Conservation (phyloP, 129 eudicot species). For the Tagetes erecta region DNA sequence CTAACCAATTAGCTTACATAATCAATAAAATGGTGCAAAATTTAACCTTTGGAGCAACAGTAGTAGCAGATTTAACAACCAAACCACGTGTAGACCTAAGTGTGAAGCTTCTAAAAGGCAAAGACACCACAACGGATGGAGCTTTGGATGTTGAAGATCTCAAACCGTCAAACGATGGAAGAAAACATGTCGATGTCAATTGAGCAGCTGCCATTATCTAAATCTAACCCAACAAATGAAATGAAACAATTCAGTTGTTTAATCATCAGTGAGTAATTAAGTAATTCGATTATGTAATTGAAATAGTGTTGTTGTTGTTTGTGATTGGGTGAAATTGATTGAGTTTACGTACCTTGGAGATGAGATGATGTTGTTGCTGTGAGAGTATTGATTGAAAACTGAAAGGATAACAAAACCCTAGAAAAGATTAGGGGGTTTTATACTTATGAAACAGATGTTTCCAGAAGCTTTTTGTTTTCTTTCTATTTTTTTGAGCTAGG, state of each 20-base stretch:
- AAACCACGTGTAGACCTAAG: conserved; percentile 56
- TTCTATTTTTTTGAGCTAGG: background rate
- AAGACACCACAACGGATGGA: conserved; percentile 44
- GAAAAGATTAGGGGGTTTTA: conserved; percentile 9
- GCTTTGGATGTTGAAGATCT: conserved; percentile 47
- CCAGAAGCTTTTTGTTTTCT: conserved; percentile 2
- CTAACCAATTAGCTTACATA: background rate
- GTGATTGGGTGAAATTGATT: conserved; percentile 2
- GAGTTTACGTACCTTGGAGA: conserved; percentile 15
- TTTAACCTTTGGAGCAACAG: conserved; percentile 82
- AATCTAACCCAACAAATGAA: conserved; percentile 3
- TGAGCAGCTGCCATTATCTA: conserved; percentile 79
- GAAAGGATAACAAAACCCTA: conserved; percentile 38
- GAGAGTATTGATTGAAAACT: conserved; percentile 4
- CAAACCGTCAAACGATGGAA: conserved; percentile 69
- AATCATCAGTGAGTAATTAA: background rate
- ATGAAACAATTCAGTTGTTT: background rate
- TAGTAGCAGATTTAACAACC: conserved; percentile 81
- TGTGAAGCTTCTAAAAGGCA: conserved; percentile 42
- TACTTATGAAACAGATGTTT: background rate
- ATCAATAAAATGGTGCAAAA: background rate
- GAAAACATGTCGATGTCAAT: conserved; percentile 54
- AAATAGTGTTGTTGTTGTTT: background rate
- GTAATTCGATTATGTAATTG: conserved; percentile 5
- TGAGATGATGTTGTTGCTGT: conserved; percentile 5